Evolutionary conservation across 176 grass and related monocot species (phyloP).

Genomic region (Cenchrus fungigraminus): DNA sequence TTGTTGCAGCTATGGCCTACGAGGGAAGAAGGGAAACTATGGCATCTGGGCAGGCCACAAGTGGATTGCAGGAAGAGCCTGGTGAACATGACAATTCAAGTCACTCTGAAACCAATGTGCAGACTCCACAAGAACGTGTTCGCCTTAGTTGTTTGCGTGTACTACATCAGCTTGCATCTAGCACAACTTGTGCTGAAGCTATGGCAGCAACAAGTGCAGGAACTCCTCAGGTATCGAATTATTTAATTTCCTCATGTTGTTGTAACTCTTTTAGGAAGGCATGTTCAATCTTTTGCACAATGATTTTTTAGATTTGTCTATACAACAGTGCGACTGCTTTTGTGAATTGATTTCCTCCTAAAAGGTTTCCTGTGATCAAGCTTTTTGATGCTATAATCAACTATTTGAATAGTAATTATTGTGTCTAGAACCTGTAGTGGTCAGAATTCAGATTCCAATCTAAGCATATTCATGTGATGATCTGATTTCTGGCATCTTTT

Average conservation of each 20-base stretch:
- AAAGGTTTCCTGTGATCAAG: not conserved
- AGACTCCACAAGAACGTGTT: slow-evolving; percentile 90
- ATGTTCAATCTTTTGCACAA: not conserved
- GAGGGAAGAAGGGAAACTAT: slow-evolving; percentile 94
- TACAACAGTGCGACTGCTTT: not conserved
- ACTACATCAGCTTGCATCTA: slow-evolving; percentile 95
- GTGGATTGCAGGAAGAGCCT: slow-evolving; percentile 46
- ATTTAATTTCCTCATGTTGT: slow-evolving; percentile 36
- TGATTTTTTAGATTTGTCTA: not conserved
- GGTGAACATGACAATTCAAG: slow-evolving; percentile 48
- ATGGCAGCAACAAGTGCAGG: slow-evolving; percentile 98
- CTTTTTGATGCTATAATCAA: not conserved
- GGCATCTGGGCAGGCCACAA: slow-evolving; percentile 66
- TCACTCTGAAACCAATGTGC: slow-evolving; percentile 49
- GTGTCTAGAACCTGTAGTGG: not conserved
- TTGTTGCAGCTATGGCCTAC: slow-evolving; percentile 92
- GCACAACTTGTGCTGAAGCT: slow-evolving; percentile 97
- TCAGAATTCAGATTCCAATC: slow-evolving; percentile 13
- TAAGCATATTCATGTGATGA: not conserved
- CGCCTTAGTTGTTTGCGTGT: slow-evolving; percentile 96
- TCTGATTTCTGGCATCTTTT: slow-evolving; percentile 28
- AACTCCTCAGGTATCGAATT: slow-evolving; percentile 89
- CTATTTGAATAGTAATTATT: not conserved
- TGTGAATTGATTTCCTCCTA: not conserved
- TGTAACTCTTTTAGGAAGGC: not conserved